Base-by-base conservation (phyloP, 441 rosid species). In the Euphorbia schlechtendalii region DNA sequence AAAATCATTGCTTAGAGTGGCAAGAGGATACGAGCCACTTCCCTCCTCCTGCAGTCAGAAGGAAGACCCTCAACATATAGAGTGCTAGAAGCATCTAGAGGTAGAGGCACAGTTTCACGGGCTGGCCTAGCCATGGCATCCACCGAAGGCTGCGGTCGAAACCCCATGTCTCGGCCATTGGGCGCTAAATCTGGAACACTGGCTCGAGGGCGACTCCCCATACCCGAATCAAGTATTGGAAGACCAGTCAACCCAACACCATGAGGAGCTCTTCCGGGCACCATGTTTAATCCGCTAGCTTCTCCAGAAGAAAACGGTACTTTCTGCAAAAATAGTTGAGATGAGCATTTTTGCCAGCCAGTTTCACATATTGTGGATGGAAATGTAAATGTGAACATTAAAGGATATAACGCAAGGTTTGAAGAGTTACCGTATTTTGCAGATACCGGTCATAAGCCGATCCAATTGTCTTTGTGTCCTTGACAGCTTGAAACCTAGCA, bases 1-100 rank as follows among this genome's bases (percentile, higher is more conserved):
- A n/a, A n/a, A n/a, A n/a, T n/a, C n/a, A n/a, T n/a, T 17, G 11
- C 32, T 24, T 25, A 28, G 30, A 13, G 15, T 63, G 52, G 59
- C 6, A 68, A 61, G 49, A 87, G 95, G 96, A 90, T 87, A 90
- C 92, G 89, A n/a, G 92, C 90, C 64, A 90, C 90, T 81, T 84
- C 90, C 65, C 92, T 80, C 81, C 73, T 83, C 22, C 84, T 78
- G 80, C 85, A 77, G 76, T 84, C 86, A 58, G 89, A 66, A 66
- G 96, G 87, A 68, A 90, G 83, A 55, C 96, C 90, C 73, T 87
- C 96, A 64, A 90, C 87, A 76, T 76, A 90, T 20, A 90, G 74
- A 49, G 97, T 87, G 74, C 74, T 87, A 61, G 97, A 77, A 56
- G 87, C 97, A 83, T 88, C 89, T 7, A 74, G 84, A 71, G 89